These are phyloP conservation scores for Mycena leptocephala DNA, from an alignment of 768 basidiomycete species.

Conservation along the genomic window DNA sequence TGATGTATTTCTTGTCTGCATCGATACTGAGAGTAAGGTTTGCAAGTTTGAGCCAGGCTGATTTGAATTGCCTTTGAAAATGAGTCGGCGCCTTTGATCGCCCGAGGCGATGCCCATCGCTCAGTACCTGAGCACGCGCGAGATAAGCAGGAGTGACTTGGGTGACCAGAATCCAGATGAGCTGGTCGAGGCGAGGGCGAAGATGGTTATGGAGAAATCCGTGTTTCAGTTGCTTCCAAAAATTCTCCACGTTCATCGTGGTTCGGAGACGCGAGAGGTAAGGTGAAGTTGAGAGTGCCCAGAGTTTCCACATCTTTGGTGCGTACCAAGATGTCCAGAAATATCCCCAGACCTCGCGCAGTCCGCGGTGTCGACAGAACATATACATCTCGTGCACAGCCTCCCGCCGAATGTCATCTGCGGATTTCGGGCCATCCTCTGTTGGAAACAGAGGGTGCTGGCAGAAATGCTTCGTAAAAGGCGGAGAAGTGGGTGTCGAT, in stretches of 20 bases:
- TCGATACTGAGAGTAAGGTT: conserved; percentile 17
- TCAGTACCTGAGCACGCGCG: conserved; percentile 28
- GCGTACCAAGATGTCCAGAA: conserved; percentile 48
- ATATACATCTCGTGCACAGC: conserved; percentile 45
- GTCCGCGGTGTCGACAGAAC: conserved; percentile 31
- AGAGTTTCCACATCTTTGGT: conserved; percentile 48
- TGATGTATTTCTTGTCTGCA: conserved; percentile 33
- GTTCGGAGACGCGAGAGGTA: conserved; percentile 37
- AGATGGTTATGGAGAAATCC: conserved; percentile 34
- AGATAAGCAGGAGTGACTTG: conserved; percentile 45
- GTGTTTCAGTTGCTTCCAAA: conserved; percentile 36
- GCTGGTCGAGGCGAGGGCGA: conserved; percentile 38
- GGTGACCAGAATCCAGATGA: conserved; percentile 47
- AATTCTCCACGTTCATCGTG: conserved; percentile 34
- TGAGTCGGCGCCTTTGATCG: conserved; percentile 39
- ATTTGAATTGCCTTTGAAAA: conserved; percentile 46
- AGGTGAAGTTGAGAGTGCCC: conserved; percentile 44
- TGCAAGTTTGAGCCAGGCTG: conserved; percentile 32
- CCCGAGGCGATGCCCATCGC: conserved; percentile 37
- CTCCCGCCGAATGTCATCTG: conserved; percentile 30
- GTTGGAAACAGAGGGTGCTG: conserved; percentile 41
- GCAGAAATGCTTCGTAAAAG: conserved; percentile 46
- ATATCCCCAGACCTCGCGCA: conserved; percentile 43
- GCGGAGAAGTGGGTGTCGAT: conserved; percentile 38
- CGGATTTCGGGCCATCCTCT: conserved; percentile 28